phyloP scores from a whole-genome alignment of 805 yeast species.

The Kodamaea fukazawae region DNA sequence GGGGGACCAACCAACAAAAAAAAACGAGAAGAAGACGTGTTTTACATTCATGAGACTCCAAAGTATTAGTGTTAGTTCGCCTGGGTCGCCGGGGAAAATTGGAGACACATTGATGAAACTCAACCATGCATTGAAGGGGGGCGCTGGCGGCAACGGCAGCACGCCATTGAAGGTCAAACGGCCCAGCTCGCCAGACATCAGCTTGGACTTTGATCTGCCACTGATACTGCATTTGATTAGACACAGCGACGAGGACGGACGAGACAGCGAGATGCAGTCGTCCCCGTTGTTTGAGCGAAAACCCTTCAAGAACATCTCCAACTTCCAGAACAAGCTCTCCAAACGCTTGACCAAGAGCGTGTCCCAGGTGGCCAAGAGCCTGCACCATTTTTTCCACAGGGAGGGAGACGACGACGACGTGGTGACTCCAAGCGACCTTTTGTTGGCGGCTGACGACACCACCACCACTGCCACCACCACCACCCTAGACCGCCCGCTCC shows the following conservation, averaged over 20 bases:
- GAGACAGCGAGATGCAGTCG: slow-evolving; percentile 1
- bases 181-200: slow-evolving; percentile 24
- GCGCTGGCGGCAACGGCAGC: too few species aligned
- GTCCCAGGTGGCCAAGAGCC: slow-evolving; percentile 20
- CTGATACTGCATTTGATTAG: slow-evolving; percentile 8
- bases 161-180: too few species aligned
- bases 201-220: slow-evolving; percentile 9
- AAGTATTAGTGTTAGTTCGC: too few species aligned
- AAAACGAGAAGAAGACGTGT: too few species aligned
- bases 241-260: neutral
- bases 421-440: neutral
- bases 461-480: neutral
- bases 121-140: too few species aligned
- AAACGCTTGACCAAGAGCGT: slow-evolving; percentile 19
- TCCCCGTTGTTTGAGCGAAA: slow-evolving; percentile 23
- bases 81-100: too few species aligned
- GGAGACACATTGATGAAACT: too few species aligned
- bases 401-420: neutral
- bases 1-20: too few species aligned
- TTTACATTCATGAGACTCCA: too few species aligned
- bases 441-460: slow-evolving; percentile 2
- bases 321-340: slow-evolving; percentile 19
- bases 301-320: slow-evolving; percentile 29
- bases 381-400: slow-evolving; percentile 12
- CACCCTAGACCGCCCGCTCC: too few species aligned